A percentile compares a stretch with the other conserved stretches of the same genome.
These are phyloP conservation scores for Musa beccarii DNA, from an alignment of 176 grass and related monocot genomes.

Conservation along the genomic window DNA sequence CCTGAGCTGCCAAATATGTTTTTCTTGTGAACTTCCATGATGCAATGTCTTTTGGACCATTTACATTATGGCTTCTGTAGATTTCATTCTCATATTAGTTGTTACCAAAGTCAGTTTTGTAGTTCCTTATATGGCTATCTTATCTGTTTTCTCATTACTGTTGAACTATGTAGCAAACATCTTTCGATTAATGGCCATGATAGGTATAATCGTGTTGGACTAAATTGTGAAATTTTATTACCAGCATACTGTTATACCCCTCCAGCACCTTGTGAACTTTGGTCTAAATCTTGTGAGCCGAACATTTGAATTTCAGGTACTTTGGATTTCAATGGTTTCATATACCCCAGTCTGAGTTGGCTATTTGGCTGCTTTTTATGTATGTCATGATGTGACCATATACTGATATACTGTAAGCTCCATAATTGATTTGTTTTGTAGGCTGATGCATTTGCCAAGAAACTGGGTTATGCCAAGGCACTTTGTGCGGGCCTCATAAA, in stretches of 20 bases:
- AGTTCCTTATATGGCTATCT: too few species aligned
- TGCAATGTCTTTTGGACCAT: too few species aligned
- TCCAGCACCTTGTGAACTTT: constrained; percentile 84
- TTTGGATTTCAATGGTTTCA: constrained; percentile 8
- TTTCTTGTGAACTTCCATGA: too few species aligned
- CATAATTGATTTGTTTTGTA: constrained; percentile 16
- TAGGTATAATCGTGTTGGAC: not conserved
- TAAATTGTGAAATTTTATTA: constrained; percentile 22
- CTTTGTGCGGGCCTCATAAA: constrained; percentile 76
- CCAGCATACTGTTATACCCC: constrained; percentile 92
- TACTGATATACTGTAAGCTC: too few species aligned
- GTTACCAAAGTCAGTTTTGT: too few species aligned
- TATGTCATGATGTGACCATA: too few species aligned
- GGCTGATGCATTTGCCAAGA: constrained; percentile 99
- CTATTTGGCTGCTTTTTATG: too few species aligned
- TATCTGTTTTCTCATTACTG: too few species aligned
- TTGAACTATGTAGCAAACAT: not conserved
- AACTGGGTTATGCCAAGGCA: constrained; percentile 65
- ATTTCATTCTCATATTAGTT: too few species aligned
- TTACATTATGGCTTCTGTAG: too few species aligned
- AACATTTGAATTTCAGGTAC: constrained; percentile 98
- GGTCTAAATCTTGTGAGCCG: constrained; percentile 93
- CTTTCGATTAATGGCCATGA: not conserved
- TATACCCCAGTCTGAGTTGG: not conserved
- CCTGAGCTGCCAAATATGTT: too few species aligned